phyloP scores from a whole-genome alignment of 1,284 basidiomycete genomes.

The Ustilago hordei region DNA sequence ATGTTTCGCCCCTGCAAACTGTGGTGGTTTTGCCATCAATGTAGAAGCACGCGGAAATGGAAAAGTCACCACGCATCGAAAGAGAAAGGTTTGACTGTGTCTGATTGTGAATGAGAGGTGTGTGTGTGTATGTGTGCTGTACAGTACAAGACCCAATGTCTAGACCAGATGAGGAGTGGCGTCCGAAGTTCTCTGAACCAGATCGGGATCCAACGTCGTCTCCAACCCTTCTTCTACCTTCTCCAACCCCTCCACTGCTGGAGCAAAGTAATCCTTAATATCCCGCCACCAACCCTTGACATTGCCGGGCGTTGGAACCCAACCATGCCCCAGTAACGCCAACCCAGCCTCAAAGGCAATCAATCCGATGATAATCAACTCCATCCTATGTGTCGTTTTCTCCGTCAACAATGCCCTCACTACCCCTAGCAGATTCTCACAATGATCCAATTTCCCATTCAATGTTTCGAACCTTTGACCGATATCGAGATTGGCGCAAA shows the following conservation, averaged over 20 bases:
- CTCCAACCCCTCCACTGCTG: neutral
- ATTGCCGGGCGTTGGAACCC: conserved; percentile 50
- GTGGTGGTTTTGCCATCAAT: conserved; percentile 17
- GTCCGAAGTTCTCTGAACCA: neutral
- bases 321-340: conserved; percentile 60
- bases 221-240: neutral
- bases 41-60: neutral
- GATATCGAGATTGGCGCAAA: conserved; percentile 64
- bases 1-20: conserved; percentile 9
- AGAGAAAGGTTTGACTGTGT: neutral
- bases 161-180: neutral
- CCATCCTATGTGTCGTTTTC: conserved; percentile 65
- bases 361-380: conserved; percentile 64
- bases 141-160: neutral
- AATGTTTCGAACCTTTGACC: conserved; percentile 60
- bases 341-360: conserved; percentile 63
- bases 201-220: neutral
- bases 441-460: conserved; percentile 67
- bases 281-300: conserved; percentile 22
- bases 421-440: conserved; percentile 63
- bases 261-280: conserved; percentile 12
- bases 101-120: neutral
- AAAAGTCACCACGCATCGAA: neutral
- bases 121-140: neutral
- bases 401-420: conserved; percentile 67